Base-by-base conservation (phyloP, 2,329 filamentous ascomycete genomes). In the Ophiostoma sp. region DNA sequence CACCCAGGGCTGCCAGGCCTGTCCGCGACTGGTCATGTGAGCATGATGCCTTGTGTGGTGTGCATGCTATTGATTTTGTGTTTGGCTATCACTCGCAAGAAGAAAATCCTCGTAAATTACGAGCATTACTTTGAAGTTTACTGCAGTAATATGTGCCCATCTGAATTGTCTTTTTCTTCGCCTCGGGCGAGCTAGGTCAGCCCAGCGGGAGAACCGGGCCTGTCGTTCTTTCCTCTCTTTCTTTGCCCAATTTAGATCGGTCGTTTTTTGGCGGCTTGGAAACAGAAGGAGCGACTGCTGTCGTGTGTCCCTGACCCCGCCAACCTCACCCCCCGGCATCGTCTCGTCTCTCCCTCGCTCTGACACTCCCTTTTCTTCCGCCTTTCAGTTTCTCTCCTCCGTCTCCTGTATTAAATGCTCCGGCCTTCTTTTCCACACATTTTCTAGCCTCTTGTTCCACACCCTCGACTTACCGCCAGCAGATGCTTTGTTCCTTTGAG, bases 281-380 rank as follows among this genome's bases (percentile, higher is more conserved):
- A 39, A 22, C 22, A 69, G 68, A 70, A 57, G 50, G 50, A 57
- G 28, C 48, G 17, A 50, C 68, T 50, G 15, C 64, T 61, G 71
- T 70, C 72, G 66, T 73, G 72, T 73, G 72, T 64, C 52, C 61
- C 50, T 25, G 42, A 69, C 66, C 66, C 66, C 66, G 45, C 66
- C 66, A 61, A 73, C 55, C 66, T 68, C 52, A 45, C 71, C 33
- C 25, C 48, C 22, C 70, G 31, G 15, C 22, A 8, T 39, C 36
- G 19, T 68, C 42, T 52, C n/a, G 42, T 25, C 25, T 17, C 45
- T 25, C 52, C 28, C 28, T 36, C 33, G 33, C 33, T 36, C 33
- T 36, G 4, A 36, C 33, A 36, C 33, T 70, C 66, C 39, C 17
- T 22, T 73, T 61, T 48, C 36, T 17, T n/a, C 17, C 28, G 19